Percentiles rank a stretch among this genome's conserved stretches.
Conservation (phyloP, 805 yeast species). For the Suhomyces vadensis region DNA sequence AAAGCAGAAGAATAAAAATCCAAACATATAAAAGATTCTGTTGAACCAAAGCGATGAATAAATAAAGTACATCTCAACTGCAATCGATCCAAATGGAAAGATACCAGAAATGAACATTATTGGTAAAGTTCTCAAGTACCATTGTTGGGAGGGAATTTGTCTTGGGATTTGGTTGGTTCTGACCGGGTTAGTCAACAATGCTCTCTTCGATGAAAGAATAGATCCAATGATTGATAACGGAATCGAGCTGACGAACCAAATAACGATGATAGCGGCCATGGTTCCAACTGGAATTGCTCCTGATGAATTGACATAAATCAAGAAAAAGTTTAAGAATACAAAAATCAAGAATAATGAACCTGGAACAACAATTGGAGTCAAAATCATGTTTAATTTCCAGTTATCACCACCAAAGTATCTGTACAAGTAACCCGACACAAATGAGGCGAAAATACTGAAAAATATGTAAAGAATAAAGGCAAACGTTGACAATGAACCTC, state of each 20-base stretch:
- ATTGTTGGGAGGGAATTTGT: slow-evolving; percentile 90
- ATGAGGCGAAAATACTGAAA: slow-evolving; percentile 82
- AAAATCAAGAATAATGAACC: slow-evolving; percentile 65
- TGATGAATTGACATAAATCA: slow-evolving; percentile 75
- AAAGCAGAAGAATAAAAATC: slow-evolving; percentile 88
- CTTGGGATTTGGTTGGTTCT: slow-evolving; percentile 94
- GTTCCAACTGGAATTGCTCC: slow-evolving; percentile 96
- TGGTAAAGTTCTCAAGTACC: slow-evolving; percentile 70
- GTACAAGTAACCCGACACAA: slow-evolving; percentile 81
- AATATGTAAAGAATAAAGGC: slow-evolving; percentile 82
- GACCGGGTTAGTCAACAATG: slow-evolving; percentile 67
- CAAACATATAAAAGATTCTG: slow-evolving; percentile 95
- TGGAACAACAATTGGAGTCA: slow-evolving; percentile 88
- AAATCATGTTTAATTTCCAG: slow-evolving; percentile 82
- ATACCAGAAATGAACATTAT: slow-evolving; percentile 79
- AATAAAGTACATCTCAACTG: slow-evolving; percentile 92
- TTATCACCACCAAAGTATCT: slow-evolving; percentile 88
- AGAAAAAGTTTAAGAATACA: slow-evolving; percentile 74
- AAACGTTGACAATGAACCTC: slow-evolving; percentile 90
- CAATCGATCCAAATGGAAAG: slow-evolving; percentile 92
- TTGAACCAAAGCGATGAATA: slow-evolving; percentile 91
- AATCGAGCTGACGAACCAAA: slow-evolving; percentile 84
- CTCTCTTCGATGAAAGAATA: slow-evolving; percentile 66
- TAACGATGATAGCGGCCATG: slow-evolving; percentile 71
- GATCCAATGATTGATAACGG: slow-evolving; percentile 89